phyloP scores from a whole-genome alignment of 306 rosid species.

The Ormosia semicastrata region DNA sequence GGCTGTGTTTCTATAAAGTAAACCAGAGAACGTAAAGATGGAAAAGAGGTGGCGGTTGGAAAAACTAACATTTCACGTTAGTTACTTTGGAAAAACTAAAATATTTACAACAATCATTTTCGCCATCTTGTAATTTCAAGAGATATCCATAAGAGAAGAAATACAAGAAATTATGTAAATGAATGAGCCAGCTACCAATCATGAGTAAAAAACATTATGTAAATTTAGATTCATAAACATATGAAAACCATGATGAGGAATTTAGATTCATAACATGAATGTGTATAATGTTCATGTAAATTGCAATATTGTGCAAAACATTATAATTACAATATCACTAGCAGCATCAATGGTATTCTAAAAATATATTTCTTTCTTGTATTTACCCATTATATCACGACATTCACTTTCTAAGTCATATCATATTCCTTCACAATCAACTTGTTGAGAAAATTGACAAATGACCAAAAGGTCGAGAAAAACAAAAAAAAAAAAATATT shows the following conservation, averaged over 20 bases:
- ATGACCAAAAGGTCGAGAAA: no score
- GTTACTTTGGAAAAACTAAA: slow-evolving; percentile 15
- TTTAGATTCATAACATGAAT: neutral
- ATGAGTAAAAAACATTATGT: slow-evolving; percentile 25
- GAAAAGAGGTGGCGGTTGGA: slow-evolving; percentile 10
- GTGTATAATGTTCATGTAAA: neutral
- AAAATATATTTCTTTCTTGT: neutral
- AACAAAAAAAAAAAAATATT: no score
- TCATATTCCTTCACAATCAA: neutral
- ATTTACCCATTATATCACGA: slow-evolving; percentile 2
- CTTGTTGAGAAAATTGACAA: no score
- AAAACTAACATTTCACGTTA: slow-evolving; percentile 7
- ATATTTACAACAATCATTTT: slow-evolving; percentile 38
- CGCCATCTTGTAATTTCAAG: slow-evolving; percentile 34
- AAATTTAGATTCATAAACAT: slow-evolving; percentile 16
- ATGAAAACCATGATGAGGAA: neutral
- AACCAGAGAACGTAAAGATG: slow-evolving; percentile 9
- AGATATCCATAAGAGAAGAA: slow-evolving; percentile 27
- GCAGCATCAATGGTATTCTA: neutral
- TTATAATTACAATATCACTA: neutral
- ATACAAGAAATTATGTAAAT: neutral
- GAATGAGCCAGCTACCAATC: slow-evolving; percentile 18
- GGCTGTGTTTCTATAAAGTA: slow-evolving; percentile 3
- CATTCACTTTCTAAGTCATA: neutral
- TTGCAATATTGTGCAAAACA: neutral